Evolutionary conservation across 1,284 basidiomycete genomes (phyloP).

Genomic region (Crepidotus sp.): DNA sequence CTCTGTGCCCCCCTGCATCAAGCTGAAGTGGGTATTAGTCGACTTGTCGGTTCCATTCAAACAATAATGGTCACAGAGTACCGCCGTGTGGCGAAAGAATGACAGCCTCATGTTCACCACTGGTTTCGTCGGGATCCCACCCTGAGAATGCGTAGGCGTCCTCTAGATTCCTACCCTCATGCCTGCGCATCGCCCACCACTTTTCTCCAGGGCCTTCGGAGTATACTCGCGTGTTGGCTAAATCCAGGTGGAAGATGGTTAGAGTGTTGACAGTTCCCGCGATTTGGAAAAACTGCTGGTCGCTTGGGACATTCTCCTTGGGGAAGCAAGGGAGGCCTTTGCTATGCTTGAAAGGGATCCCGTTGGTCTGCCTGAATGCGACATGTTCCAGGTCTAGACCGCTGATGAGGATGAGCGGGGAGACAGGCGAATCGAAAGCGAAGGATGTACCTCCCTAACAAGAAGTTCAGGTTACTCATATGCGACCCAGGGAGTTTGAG

Average conservation of each 20-base stretch:
- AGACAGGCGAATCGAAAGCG: neutral
- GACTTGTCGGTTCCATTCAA: too few relatives aligned
- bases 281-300: neutral
- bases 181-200: neutral
- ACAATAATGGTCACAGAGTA: too few relatives aligned
- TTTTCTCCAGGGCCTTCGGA: neutral
- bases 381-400: neutral
- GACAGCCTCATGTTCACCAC: too few relatives aligned
- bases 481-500: neutral
- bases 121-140: conserved; percentile 2
- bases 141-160: neutral
- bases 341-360: too few relatives aligned
- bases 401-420: neutral
- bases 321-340: neutral
- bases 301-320: neutral
- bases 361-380: neutral
- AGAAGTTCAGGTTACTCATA: neutral
- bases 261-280: neutral
- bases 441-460: neutral
- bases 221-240: neutral
- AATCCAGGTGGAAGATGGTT: neutral
- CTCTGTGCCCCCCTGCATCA: too few relatives aligned
- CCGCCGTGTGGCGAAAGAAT: too few relatives aligned
- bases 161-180: neutral
- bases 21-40: too few relatives aligned